phyloP scores from a whole-genome alignment of 306 rosid species.

The Astragalus glycyphyllos region DNA sequence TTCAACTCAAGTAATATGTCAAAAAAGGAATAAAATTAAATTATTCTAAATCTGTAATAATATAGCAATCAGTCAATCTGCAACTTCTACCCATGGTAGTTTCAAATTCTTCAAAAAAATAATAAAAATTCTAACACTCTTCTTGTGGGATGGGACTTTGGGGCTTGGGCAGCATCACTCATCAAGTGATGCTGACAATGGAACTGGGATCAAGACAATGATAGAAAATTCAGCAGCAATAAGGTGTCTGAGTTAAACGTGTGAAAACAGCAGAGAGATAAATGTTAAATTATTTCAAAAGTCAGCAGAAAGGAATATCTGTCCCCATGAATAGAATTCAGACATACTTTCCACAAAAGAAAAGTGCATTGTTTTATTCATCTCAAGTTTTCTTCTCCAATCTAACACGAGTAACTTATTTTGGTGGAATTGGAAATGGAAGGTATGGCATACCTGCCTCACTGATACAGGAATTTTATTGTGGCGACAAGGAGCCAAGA shows the following conservation, averaged over 20 bases:
- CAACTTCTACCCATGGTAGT: slow-evolving; percentile 7
- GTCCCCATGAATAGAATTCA: slow-evolving; percentile 7
- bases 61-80: background rate
- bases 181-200: slow-evolving; percentile 22
- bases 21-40: background rate
- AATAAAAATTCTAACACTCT: background rate
- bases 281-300: slow-evolving; percentile 30
- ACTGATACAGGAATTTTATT: slow-evolving; percentile 80
- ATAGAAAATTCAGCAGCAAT: slow-evolving; percentile 37
- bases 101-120: slow-evolving; percentile 24
- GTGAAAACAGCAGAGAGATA: slow-evolving; percentile 24
- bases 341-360: slow-evolving; percentile 35
- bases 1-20: slow-evolving; percentile 23
- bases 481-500: slow-evolving; percentile 67
- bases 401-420: slow-evolving; percentile 13
- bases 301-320: slow-evolving; percentile 16
- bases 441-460: slow-evolving; percentile 80
- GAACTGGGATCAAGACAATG: slow-evolving; percentile 6
- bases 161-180: slow-evolving; percentile 3
- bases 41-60: background rate
- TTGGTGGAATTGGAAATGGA: slow-evolving; percentile 34
- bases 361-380: slow-evolving; percentile 1
- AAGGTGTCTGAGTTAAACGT: slow-evolving; percentile 19
- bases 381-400: slow-evolving; percentile 21
- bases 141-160: background rate